A percentile compares a stretch with the other conserved stretches of the same genome.
Conservation (phyloP, 768 basidiomycete species). For the Tephrocybe sp. region DNA sequence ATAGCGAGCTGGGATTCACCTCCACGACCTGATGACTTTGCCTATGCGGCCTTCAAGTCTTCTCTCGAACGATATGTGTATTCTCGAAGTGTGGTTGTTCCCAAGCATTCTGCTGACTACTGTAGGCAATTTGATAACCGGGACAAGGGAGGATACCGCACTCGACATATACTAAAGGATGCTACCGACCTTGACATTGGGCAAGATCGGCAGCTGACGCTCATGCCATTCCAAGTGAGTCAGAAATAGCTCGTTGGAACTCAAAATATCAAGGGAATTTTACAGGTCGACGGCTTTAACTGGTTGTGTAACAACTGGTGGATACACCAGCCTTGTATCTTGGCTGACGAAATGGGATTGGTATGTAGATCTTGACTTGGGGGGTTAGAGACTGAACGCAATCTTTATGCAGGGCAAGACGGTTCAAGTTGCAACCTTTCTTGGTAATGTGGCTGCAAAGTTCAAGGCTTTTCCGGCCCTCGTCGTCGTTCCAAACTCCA, state of each 20-base stretch:
- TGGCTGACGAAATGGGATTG: conserved; percentile 98
- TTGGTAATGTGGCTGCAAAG: conserved; percentile 60
- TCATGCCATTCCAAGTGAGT: conserved; percentile 87
- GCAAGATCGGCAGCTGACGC: conserved; percentile 55
- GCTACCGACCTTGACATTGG: conserved; percentile 65
- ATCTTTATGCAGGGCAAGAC: conserved; percentile 68
- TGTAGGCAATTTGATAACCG: conserved; percentile 50
- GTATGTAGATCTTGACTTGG: conserved; percentile 35
- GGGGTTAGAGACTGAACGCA: neutral
- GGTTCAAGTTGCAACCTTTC: conserved; percentile 84
- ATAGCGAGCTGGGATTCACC: conserved; percentile 94
- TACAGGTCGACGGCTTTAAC: conserved; percentile 74
- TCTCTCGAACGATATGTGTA: conserved; percentile 69
- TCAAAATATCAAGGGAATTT: neutral
- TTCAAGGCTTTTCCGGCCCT: conserved; percentile 74
- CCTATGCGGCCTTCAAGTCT: conserved; percentile 59
- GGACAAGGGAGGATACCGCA: conserved; percentile 51
- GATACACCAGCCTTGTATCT: conserved; percentile 77
- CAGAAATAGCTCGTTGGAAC: conserved; percentile 6
- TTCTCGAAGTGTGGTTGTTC: conserved; percentile 60
- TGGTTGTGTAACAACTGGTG: conserved; percentile 90
- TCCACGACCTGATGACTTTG: conserved; percentile 53
- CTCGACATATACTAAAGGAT: conserved; percentile 41
- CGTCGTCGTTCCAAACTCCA: conserved; percentile 95
- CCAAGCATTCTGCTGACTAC: conserved; percentile 40